phyloP scores from a whole-genome alignment of 768 basidiomycete species.

The Lactarius evosmus region DNA sequence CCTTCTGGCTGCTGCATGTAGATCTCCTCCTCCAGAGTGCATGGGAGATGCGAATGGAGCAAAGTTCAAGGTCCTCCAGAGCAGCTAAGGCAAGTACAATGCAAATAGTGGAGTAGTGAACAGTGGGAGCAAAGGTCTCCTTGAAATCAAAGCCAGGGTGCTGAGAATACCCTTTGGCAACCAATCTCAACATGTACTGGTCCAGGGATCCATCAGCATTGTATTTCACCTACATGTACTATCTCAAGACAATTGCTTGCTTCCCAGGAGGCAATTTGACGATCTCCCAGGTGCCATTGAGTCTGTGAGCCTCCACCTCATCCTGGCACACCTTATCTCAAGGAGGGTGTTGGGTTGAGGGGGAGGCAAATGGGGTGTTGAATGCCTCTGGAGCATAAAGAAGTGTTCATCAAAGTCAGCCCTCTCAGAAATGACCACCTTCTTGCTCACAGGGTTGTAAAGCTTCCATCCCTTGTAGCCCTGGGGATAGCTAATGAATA shows the following conservation, averaged over 20 bases:
- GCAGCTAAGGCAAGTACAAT: not conserved
- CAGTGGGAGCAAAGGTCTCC: not conserved
- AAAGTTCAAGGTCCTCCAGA: not conserved
- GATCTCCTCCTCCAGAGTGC: not conserved
- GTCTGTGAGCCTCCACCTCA: conserved; percentile 5
- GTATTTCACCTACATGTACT: not conserved
- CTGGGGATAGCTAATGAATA: conserved; percentile 39
- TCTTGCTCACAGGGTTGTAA: conserved; percentile 30
- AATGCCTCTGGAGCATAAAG: conserved; percentile 4
- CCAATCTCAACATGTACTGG: no score
- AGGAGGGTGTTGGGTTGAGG: not conserved
- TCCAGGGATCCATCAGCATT: no score
- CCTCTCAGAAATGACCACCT: conserved; percentile 15
- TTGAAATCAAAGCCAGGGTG: not conserved
- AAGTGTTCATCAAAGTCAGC: conserved; percentile 24
- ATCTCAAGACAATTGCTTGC: conserved; percentile 7
- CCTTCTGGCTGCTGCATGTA: not conserved
- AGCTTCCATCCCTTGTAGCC: conserved; percentile 38
- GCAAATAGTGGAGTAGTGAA: not conserved
- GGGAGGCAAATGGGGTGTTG: not conserved
- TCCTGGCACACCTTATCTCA: not conserved
- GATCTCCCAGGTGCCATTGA: not conserved
- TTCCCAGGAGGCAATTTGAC: conserved; percentile 5
- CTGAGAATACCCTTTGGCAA: not conserved
- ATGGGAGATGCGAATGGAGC: not conserved